Evolutionary conservation across 2,329 filamentous ascomycete genomes (phyloP).

Genomic region (Trichoderma sp.): DNA sequence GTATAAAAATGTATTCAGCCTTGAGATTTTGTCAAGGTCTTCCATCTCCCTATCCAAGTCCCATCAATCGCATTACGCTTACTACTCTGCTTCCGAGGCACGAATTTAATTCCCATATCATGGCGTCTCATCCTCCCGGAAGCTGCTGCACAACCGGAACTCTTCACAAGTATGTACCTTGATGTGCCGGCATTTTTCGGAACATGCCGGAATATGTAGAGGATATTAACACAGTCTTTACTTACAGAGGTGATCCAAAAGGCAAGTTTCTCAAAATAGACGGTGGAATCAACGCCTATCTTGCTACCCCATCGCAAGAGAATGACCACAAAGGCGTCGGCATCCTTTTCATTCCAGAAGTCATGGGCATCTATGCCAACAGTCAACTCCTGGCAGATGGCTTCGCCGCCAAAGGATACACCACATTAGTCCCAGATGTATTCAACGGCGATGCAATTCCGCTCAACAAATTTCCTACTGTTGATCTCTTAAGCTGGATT

Average conservation of each 20-base stretch:
- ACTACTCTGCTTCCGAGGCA: too few species aligned
- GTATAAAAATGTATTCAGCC: too few species aligned
- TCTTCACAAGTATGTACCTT: background rate
- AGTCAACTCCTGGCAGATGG: slow-evolving; percentile 39
- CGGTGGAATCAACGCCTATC: background rate
- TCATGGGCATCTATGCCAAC: slow-evolving; percentile 51
- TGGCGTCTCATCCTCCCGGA: background rate
- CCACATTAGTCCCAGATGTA: slow-evolving; percentile 34
- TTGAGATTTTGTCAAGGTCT: too few species aligned
- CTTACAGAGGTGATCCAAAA: background rate
- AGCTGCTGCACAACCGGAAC: background rate
- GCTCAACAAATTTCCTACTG: slow-evolving; percentile 45
- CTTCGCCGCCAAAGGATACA: slow-evolving; percentile 37
- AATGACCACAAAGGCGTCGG: slow-evolving; percentile 18
- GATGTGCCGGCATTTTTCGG: background rate
- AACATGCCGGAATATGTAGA: background rate
- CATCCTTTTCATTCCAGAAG: slow-evolving; percentile 51
- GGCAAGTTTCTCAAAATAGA: background rate
- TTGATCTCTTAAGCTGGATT: slow-evolving; percentile 31
- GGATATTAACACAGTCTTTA: background rate
- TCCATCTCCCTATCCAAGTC: too few species aligned
- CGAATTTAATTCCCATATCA: background rate
- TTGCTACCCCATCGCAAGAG: background rate
- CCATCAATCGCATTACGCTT: too few species aligned
- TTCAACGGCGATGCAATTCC: slow-evolving; percentile 43